Evolutionary conservation across 139 green algal species (phyloP).

Genomic region (Chlamydomonas applanata): DNA sequence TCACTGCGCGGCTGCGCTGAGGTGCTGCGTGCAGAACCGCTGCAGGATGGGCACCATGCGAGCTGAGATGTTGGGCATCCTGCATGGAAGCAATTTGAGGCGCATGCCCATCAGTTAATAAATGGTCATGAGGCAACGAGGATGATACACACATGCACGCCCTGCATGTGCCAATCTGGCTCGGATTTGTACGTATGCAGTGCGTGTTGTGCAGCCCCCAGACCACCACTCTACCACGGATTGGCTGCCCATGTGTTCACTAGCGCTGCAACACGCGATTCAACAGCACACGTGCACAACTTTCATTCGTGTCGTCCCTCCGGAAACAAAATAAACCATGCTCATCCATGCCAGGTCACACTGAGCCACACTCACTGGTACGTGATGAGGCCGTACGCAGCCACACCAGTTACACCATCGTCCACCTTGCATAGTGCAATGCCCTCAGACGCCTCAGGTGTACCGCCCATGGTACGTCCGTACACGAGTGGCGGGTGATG

Average conservation of each 20-base stretch:
- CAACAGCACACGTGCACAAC: no score
- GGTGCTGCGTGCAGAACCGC: slow-evolving; percentile 54
- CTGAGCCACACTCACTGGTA: slow-evolving; percentile 57
- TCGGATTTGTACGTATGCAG: no score
- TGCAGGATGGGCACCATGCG: slow-evolving; percentile 57
- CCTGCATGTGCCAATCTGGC: no score
- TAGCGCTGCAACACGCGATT: background rate
- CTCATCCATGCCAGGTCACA: no score
- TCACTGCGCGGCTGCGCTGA: slow-evolving; percentile 9
- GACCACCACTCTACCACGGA: no score
- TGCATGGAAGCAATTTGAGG: slow-evolving; percentile 13
- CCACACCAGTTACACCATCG: slow-evolving; percentile 11
- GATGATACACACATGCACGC: no score
- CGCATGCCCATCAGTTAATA: background rate
- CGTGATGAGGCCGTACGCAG: slow-evolving; percentile 56
- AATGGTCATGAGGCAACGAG: no score
- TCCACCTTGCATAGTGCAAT: slow-evolving; percentile 59
- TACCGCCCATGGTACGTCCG: slow-evolving; percentile 56
- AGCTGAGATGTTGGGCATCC: slow-evolving; percentile 71
- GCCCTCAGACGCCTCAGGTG: slow-evolving; percentile 56
- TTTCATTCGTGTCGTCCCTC: background rate
- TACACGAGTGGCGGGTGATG: slow-evolving; percentile 74
- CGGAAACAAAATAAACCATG: background rate
- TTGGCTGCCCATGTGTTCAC: background rate
- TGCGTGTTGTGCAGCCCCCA: no score